phyloP scores from a whole-genome alignment of 257 asterid species.

The Thymus quinquecostatus region DNA sequence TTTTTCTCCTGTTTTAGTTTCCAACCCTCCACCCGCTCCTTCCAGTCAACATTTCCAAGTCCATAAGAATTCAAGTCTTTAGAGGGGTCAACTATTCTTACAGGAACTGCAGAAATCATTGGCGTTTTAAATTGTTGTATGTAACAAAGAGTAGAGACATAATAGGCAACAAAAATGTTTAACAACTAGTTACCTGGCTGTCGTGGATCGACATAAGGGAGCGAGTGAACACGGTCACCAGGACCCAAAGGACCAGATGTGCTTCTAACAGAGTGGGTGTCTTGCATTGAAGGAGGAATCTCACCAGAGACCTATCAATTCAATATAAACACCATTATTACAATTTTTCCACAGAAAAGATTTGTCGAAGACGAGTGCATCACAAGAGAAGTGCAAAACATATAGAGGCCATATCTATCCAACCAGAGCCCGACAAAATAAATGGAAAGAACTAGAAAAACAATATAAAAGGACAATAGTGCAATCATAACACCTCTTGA shows the following conservation, averaged over 20 bases:
- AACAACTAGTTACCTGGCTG: slow-evolving; percentile 68
- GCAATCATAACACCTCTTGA: not conserved
- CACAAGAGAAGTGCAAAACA: slow-evolving; percentile 6
- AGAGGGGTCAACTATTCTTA: slow-evolving; percentile 80
- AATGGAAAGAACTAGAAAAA: not conserved
- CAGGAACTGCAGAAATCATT: slow-evolving; percentile 68
- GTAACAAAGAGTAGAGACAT: not conserved
- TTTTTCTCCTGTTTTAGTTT: slow-evolving; percentile 72
- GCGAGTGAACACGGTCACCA: slow-evolving; percentile 71
- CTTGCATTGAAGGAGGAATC: slow-evolving; percentile 72
- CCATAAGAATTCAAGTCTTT: slow-evolving; percentile 85
- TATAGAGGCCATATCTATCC: not conserved
- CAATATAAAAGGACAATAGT: not conserved
- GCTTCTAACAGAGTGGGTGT: slow-evolving; percentile 85
- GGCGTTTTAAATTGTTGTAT: slow-evolving; percentile 17
- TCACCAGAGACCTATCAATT: slow-evolving; percentile 75
- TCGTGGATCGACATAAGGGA: slow-evolving; percentile 87
- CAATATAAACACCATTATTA: slow-evolving; percentile 6
- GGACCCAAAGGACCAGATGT: slow-evolving; percentile 97
- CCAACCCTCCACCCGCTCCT: slow-evolving; percentile 94
- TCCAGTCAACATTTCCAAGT: slow-evolving; percentile 94
- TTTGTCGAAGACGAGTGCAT: not conserved
- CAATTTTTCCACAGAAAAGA: not conserved
- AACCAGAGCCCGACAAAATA: not conserved
- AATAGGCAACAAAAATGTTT: not conserved